Percentiles rank a stretch among this genome's conserved stretches.
Conservation (phyloP, 179 eudicot genomes). For the Spergularia azorica region DNA sequence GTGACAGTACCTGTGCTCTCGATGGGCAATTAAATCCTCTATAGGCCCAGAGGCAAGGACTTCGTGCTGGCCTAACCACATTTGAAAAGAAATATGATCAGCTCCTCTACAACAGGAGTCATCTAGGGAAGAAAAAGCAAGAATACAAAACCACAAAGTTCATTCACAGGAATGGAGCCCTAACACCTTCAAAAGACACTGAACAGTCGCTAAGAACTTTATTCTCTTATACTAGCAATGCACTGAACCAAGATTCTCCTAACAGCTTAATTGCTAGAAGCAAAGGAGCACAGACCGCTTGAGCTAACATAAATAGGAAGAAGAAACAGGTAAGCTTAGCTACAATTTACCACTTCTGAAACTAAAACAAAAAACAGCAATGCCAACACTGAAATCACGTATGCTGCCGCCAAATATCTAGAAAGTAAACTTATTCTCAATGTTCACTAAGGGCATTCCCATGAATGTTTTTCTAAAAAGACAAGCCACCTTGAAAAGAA, state of each 20-base stretch:
- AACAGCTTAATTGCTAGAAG: slow-evolving; percentile 3
- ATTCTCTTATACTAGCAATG: not conserved
- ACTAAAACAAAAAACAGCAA: not conserved
- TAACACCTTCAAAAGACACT: slow-evolving; percentile 9
- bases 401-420: not conserved
- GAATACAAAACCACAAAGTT: not conserved
- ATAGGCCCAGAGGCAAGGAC: slow-evolving; percentile 99
- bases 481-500: too few relatives aligned
- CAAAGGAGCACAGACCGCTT: not conserved
- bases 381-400: not conserved
- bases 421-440: not conserved
- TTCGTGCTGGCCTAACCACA: slow-evolving; percentile 85
- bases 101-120: slow-evolving; percentile 3
- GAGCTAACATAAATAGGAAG: not conserved
- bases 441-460: too few relatives aligned
- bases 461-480: too few relatives aligned
- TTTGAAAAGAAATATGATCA: slow-evolving; percentile 16
- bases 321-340: not conserved
- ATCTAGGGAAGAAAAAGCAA: not conserved
- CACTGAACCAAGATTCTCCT: not conserved
- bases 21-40: slow-evolving; percentile 96
- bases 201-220: not conserved
- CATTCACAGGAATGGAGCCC: not conserved
- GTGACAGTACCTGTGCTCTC: slow-evolving; percentile 76
- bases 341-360: not conserved